A percentile compares a stretch with the other conserved stretches of the same genome.
Evolutionary conservation across 1,139 yeast genomes (phyloP).

Genomic region (Yamadazyma kanchanaburiensis): DNA sequence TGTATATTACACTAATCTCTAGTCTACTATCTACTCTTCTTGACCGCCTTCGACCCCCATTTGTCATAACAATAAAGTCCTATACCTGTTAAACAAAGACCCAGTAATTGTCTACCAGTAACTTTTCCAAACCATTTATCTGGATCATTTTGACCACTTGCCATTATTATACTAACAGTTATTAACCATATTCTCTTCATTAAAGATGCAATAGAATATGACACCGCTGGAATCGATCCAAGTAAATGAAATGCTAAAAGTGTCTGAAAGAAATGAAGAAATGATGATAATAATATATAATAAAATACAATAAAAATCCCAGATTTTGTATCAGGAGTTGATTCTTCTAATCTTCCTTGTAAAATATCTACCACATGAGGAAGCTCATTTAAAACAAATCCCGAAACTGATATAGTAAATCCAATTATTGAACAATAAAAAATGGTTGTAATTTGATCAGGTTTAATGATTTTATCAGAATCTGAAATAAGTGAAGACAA

Average conservation of each 20-base stretch:
- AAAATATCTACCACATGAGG: slow-evolving; percentile 16
- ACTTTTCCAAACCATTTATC: slow-evolving; percentile 26
- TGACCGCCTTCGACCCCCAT: slow-evolving; percentile 38
- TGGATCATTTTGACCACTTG: slow-evolving; percentile 12
- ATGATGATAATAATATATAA: slow-evolving; percentile 27
- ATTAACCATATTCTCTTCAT: slow-evolving; percentile 40
- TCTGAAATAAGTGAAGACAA: slow-evolving; percentile 17
- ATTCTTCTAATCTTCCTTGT: slow-evolving; percentile 12
- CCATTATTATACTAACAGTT: slow-evolving; percentile 29
- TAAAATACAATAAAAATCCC: slow-evolving; percentile 21
- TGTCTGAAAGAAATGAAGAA: slow-evolving; percentile 36
- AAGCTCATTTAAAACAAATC: slow-evolving; percentile 30
- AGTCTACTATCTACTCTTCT: slow-evolving; percentile 9
- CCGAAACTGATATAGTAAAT: slow-evolving; percentile 26
- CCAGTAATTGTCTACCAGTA: slow-evolving; percentile 26
- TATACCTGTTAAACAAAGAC: slow-evolving; percentile 26
- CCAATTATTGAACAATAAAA: slow-evolving; percentile 37
- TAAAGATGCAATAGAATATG: slow-evolving; percentile 43
- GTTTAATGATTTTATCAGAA: slow-evolving; percentile 22
- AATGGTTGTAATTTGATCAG: slow-evolving; percentile 38
- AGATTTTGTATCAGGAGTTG: slow-evolving; percentile 17
- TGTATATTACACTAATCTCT: background rate
- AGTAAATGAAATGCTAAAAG: slow-evolving; percentile 34
- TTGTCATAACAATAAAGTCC: slow-evolving; percentile 40
- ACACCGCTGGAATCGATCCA: slow-evolving; percentile 38